Conservation (phyloP, 140 eudicot species). For the Flaveria floridana region DNA sequence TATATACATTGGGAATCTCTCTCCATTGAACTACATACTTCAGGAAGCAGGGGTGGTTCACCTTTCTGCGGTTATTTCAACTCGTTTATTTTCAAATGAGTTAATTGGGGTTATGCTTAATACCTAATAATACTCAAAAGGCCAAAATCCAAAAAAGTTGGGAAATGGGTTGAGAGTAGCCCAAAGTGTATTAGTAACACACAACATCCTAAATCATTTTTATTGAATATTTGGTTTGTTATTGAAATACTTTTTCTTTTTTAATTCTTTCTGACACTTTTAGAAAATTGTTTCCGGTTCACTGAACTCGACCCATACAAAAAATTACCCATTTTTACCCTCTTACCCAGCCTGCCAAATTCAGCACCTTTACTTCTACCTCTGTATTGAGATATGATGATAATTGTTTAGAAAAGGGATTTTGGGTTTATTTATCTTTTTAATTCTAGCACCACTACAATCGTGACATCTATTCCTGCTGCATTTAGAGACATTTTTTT, state of each 20-base stretch:
- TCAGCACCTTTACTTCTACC: too few relatives aligned
- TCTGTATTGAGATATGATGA: neutral
- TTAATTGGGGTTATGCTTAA: neutral
- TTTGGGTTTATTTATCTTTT: neutral
- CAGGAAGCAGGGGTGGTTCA: slow-evolving; percentile 24
- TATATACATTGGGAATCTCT: neutral
- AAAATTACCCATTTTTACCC: neutral
- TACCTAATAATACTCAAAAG: neutral
- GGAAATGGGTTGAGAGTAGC: neutral
- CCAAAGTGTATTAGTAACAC: neutral
- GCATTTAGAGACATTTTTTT: neutral
- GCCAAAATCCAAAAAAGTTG: neutral
- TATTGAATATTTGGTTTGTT: neutral
- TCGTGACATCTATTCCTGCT: neutral
- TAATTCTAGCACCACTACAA: too few relatives aligned
- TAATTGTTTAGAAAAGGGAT: neutral
- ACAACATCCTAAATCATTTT: neutral
- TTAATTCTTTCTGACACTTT: neutral
- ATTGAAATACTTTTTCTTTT: neutral
- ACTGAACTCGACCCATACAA: neutral
- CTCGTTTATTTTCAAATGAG: neutral
- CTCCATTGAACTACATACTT: slow-evolving; percentile 21
- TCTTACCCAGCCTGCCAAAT: neutral
- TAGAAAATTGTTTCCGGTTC: neutral
- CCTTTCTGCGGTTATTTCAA: neutral